Evolutionary conservation across 1,139 yeast genomes (phyloP), one percentile per base, ranked within the genome.

Genomic region (Chernovozyma aurita): DNA sequence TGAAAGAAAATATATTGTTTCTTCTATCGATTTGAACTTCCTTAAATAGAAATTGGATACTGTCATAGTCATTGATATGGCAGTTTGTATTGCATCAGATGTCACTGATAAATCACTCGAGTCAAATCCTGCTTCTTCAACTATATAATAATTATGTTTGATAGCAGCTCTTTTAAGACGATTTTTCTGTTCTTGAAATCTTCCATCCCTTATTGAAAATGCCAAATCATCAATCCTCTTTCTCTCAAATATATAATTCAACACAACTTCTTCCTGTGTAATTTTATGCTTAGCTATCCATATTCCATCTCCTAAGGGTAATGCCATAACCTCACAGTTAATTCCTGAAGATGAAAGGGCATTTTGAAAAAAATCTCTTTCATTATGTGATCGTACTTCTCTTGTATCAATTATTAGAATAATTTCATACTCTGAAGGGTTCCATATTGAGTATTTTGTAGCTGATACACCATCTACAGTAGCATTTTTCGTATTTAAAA

Each of bases 221-320:
- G 85, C 83, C 49, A 94, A 71, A 64, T 94, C 99, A 53, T 86
- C 95, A 31, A 88, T 59, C 40, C 96, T 65, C 57, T 94, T 94
- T 28, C 99, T 70, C 58, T 94, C 99, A 38, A 94, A 73, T 20
- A 92, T 82, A 44, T 76, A 80, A 51, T 90, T 86, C 16, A 94
- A 59, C 1, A 86, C 81, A 3, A 81, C 88, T 39, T 80, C 81
- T 39, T 73, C 71, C 1, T 74, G 70, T 0, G 85, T 76, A 0
- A 43, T 49, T 35, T 63, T 72, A 50, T 88, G 74, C 41, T 72
- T 71, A 0, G 97, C 98, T 3, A 88, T 70, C 98, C 98, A 94
- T 8, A 85, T 48, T 1, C 83, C 80, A 63, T 94, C 99, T 1
- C 98, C 97, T 2, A 90, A 77, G 0, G 95, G 65, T 28, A 94